phyloP scores from a whole-genome alignment of 805 yeast genomes.

The Groenewaldozyma salmanticensis region DNA sequence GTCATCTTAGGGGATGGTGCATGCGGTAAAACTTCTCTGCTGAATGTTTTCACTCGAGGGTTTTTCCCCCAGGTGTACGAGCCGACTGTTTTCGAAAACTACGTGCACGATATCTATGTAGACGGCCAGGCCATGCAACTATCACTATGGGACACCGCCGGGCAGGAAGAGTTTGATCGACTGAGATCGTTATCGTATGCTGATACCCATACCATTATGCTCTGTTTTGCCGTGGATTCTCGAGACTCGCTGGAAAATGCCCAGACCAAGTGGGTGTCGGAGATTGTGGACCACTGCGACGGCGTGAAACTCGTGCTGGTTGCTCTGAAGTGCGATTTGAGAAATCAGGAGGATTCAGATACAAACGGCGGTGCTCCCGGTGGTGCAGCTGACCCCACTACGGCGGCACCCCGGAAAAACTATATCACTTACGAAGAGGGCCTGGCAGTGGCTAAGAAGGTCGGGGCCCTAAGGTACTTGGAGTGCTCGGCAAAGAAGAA shows the following conservation, averaged over 20 bases:
- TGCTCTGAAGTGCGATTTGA: conserved; percentile 88
- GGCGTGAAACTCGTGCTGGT: conserved; percentile 91
- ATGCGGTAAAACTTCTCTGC: conserved; percentile 91
- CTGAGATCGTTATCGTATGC: conserved; percentile 85
- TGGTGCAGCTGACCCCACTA: conserved; percentile 21
- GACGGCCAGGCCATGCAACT: conserved; percentile 89
- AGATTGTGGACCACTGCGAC: conserved; percentile 92
- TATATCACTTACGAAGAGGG: conserved; percentile 90
- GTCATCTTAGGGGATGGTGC: conserved; percentile 98
- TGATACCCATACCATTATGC: conserved; percentile 94
- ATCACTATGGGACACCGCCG: conserved; percentile 98
- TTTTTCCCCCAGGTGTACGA: conserved; percentile 97
- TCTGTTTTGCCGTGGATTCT: conserved; percentile 91
- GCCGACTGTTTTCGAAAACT: conserved; percentile 96
- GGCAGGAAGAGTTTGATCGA: conserved; percentile 96
- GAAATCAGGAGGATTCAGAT: conserved; percentile 44
- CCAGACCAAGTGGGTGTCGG: conserved; percentile 94
- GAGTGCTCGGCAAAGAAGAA: conserved; percentile 96
- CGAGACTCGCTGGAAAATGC: conserved; percentile 92
- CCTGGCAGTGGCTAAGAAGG: conserved; percentile 77
- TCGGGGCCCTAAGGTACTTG: conserved; percentile 88
- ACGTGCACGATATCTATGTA: conserved; percentile 92
- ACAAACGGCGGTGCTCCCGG: conserved; percentile 23
- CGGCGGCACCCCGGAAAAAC: conserved; percentile 29
- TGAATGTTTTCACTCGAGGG: conserved; percentile 93